Percentiles rank a stretch among this genome's conserved stretches.
phyloP scores from a whole-genome alignment of 768 basidiomycete genomes.

The Cystobasidium tubakii region DNA sequence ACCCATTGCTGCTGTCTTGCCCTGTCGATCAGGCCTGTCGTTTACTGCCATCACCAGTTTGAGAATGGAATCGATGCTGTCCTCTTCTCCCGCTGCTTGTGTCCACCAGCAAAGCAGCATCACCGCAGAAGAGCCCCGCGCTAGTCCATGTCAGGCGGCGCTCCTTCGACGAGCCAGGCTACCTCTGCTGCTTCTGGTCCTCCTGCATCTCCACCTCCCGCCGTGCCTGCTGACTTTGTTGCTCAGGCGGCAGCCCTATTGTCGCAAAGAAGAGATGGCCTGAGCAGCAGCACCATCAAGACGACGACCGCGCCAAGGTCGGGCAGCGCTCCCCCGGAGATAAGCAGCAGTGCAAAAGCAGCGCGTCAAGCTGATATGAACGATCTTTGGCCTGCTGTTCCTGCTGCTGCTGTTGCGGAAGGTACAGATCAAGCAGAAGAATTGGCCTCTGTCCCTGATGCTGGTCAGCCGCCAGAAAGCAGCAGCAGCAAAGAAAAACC shows the following conservation, averaged over 20 bases:
- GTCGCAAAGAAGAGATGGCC: neutral
- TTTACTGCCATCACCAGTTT: too few relatives aligned
- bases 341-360: neutral
- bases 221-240: neutral
- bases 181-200: neutral
- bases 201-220: too few relatives aligned
- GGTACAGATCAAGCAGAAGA: neutral
- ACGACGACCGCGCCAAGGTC: neutral
- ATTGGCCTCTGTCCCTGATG: neutral
- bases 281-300: neutral
- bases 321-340: neutral
- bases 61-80: neutral
- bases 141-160: neutral
- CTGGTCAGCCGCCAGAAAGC: neutral
- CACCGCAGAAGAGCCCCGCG: neutral
- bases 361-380: neutral
- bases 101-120: too few relatives aligned
- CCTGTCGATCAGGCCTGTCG: conserved; percentile 2
- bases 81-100: neutral
- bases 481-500: conserved; percentile 11
- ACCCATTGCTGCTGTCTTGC: neutral
- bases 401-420: neutral
- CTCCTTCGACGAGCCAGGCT: neutral
- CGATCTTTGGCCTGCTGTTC: neutral
- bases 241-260: neutral